A percentile compares a stretch with the other conserved stretches of the same genome.
phyloP scores from a whole-genome alignment of 2,329 filamentous ascomycete genomes.

The Cladosporium colombiae region DNA sequence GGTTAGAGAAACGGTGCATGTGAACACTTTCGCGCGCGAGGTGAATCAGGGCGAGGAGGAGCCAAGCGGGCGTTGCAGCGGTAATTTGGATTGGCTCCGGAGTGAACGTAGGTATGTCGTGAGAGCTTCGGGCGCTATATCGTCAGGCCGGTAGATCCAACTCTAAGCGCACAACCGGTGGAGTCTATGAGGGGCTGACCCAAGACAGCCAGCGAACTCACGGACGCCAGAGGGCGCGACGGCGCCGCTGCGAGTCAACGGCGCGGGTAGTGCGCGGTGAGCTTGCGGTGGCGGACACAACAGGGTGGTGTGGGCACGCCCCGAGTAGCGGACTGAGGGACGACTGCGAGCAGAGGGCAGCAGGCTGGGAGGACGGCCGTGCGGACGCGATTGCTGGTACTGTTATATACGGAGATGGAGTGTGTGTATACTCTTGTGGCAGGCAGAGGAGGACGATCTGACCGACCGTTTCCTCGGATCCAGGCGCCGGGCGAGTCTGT shows the following conservation, averaged over 20 bases:
- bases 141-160: slow-evolving; percentile 21
- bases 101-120: slow-evolving; percentile 19
- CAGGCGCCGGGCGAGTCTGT: neutral
- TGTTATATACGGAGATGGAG: neutral
- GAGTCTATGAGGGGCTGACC: slow-evolving; percentile 20
- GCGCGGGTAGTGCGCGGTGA: slow-evolving; percentile 16
- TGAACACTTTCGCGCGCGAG: slow-evolving; percentile 21
- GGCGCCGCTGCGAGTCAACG: slow-evolving; percentile 20
- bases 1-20: slow-evolving; percentile 16
- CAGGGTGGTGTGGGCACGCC: neutral
- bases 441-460: neutral
- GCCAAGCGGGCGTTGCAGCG: slow-evolving; percentile 20
- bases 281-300: neutral
- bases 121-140: slow-evolving; percentile 21
- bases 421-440: neutral
- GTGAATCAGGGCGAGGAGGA: slow-evolving; percentile 20
- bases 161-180: slow-evolving; percentile 18
- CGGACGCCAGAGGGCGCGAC: slow-evolving; percentile 6
- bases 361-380: slow-evolving; percentile 15
- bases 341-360: neutral
- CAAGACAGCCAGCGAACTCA: slow-evolving; percentile 17
- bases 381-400: neutral
- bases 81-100: slow-evolving; percentile 21
- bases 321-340: slow-evolving; percentile 8
- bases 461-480: neutral